Base-by-base conservation (phyloP, 495 filamentous ascomycete species). In the Xylaria grammica region DNA sequence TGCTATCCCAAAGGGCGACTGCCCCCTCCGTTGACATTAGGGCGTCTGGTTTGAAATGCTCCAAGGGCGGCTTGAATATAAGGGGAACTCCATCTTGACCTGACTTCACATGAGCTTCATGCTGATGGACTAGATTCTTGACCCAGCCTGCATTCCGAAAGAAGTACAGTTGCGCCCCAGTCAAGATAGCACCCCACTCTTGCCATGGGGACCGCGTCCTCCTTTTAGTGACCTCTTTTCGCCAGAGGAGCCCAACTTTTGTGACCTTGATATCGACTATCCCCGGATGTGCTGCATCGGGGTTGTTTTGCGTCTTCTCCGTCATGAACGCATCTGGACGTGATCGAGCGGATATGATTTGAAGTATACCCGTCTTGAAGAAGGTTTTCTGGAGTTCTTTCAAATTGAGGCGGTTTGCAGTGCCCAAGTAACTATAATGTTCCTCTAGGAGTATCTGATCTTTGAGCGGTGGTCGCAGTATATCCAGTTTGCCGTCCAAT, bases 201-300 rank as follows among this genome's bases (percentile, higher is more conserved):
- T 97, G 93, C 95, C 95, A 99, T 1, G 95, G 96, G 1, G 93
- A 97, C 36, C 96, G 85, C 0, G 93, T 90, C 75, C 93, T 93
- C 82, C 97, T 97, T 78, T 91, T 97, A 75, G 96, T 97, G 11
- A 86, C 79, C 58, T 97, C 93, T 74, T 99, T 99, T 17, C 95
- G 89, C 95, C 96, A 99, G 36, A 99, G 77, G 15, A 97, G 77
- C 4, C 95, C 95, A 56, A 99, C 94, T 75, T 98, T 99, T 54
- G 94, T 96, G 30, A 98, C 90, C 68, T 96, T 97, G 70, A 99
- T 96, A 74, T 98, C 94, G 11, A 98, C 94, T 63, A 99, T 88
- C 11, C 95, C 95, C 7, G 94, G 92, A 69, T 94, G 90, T 1
- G 94, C 93, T 60, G 93, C 91, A 26, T 91, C 85, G 1, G 93